phyloP scores from a whole-genome alignment of 1,284 basidiomycete species.

The Coniophora puteana region DNA sequence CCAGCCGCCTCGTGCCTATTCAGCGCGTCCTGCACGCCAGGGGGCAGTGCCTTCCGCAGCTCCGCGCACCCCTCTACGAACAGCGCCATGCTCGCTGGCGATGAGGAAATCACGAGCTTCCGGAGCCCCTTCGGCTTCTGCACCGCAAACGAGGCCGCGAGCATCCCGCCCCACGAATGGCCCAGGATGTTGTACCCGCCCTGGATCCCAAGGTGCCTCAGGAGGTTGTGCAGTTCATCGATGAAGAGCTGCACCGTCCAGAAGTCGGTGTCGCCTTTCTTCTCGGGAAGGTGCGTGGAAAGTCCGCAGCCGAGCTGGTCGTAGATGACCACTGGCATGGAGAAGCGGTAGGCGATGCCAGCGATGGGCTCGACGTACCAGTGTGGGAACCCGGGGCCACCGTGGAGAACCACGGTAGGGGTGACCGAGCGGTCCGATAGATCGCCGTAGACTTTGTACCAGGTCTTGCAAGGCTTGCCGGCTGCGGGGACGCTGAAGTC shows the following conservation, averaged over 20 bases:
- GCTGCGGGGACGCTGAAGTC: conserved; percentile 21
- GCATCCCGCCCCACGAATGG: conserved; percentile 52
- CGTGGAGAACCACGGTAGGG: conserved; percentile 43
- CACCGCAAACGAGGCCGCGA: conserved; percentile 34
- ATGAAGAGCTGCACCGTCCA: conserved; percentile 45
- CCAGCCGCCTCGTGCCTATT: conserved; percentile 44
- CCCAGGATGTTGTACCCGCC: conserved; percentile 38
- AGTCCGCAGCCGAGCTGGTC: conserved; percentile 45
- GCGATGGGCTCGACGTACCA: conserved; percentile 34
- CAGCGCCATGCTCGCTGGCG: conserved; percentile 37
- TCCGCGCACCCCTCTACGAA: conserved; percentile 32
- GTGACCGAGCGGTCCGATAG: conserved; percentile 20
- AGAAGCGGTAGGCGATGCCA: conserved; percentile 25
- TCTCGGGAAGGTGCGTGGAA: conserved; percentile 44
- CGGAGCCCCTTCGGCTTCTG: conserved; percentile 37
- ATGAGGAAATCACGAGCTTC: conserved; percentile 35
- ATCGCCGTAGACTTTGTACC: conserved; percentile 41
- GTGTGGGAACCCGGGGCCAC: conserved; percentile 39
- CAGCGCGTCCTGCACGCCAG: conserved; percentile 39
- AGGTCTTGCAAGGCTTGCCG: conserved; percentile 37
- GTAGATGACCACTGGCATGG: conserved; percentile 41
- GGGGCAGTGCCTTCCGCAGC: conserved; percentile 35
- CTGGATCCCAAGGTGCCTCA: conserved; percentile 34
- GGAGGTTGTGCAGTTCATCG: conserved; percentile 42
- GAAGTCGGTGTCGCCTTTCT: conserved; percentile 31